These are phyloP conservation scores for Linnemannia schmuckeri DNA, from an alignment of 192 early-diverging fungal species.

Conservation along the genomic window DNA sequence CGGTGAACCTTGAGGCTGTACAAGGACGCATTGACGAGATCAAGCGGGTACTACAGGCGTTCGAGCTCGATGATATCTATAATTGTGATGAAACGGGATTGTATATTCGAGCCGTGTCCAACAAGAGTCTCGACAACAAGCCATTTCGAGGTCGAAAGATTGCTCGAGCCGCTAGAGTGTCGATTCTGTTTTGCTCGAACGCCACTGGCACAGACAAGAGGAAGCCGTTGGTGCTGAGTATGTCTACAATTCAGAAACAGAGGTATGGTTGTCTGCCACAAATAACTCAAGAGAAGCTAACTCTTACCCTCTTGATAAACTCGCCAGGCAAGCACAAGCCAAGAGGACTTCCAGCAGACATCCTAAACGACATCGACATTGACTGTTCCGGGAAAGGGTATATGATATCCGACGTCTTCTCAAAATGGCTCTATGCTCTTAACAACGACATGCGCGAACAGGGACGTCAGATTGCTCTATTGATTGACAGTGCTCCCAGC, in stretches of 20 bases:
- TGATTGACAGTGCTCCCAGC: not conserved
- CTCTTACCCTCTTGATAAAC: too few species aligned
- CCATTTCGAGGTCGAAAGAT: not conserved
- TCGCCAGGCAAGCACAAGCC: not conserved
- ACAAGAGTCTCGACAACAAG: not conserved
- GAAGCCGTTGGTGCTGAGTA: constrained; percentile 11
- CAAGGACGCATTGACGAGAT: not conserved
- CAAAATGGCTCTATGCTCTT: not conserved
- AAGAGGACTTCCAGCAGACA: not conserved
- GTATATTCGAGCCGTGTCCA: constrained; percentile 1
- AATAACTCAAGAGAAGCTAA: too few species aligned
- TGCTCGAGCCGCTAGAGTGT: not conserved
- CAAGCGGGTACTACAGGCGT: not conserved
- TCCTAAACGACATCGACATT: not conserved
- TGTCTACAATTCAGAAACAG: not conserved
- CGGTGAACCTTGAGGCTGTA: not conserved
- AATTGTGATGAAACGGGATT: constrained; percentile 25
- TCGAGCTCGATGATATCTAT: constrained; percentile 7
- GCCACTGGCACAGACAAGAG: constrained; percentile 19
- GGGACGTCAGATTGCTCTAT: not conserved
- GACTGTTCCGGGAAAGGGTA: not conserved
- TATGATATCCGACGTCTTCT: not conserved
- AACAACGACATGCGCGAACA: constrained; percentile 4
- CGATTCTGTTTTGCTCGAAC: constrained; percentile 18
- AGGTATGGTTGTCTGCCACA: too few species aligned